A percentile compares a stretch with the other conserved stretches of the same genome.
These are phyloP conservation scores for Ehretia macrophylla DNA, from an alignment of 257 asterid genomes.

Conservation along the genomic window DNA sequence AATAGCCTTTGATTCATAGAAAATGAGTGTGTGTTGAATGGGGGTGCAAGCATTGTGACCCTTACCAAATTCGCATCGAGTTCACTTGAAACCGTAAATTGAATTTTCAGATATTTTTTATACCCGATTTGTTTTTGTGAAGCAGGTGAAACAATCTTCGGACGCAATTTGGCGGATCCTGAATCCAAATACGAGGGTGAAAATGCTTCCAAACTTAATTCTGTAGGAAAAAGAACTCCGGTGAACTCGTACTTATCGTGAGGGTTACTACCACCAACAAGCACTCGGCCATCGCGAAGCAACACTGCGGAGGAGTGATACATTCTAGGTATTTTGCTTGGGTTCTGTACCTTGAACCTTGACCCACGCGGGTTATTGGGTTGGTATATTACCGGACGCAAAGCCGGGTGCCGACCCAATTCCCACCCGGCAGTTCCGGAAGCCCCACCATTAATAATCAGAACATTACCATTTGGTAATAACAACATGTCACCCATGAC, in stretches of 20 bases:
- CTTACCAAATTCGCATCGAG: neutral
- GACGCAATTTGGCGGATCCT: neutral
- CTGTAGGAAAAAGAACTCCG: neutral
- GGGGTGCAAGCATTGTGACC: neutral
- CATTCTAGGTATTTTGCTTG: neutral
- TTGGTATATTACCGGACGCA: neutral
- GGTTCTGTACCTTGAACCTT: neutral
- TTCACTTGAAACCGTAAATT: neutral
- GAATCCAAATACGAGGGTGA: neutral
- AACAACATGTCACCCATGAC: constrained; percentile 27
- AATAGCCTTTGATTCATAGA: neutral
- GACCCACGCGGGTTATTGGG: neutral
- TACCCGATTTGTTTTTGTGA: neutral
- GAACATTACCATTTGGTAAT: constrained; percentile 22
- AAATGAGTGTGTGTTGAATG: neutral
- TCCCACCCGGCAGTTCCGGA: constrained; percentile 2
- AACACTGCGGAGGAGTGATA: neutral
- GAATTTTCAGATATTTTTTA: no score
- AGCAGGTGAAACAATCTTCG: neutral
- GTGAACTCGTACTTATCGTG: neutral
- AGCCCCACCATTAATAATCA: constrained; percentile 21
- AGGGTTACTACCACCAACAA: neutral
- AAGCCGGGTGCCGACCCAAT: neutral
- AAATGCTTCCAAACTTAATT: neutral
- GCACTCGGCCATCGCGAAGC: neutral